A percentile compares a stretch with the other conserved stretches of the same genome.
These are phyloP conservation scores for Coniochaeta sp. DNA, from an alignment of 2,329 filamentous ascomycete genomes.

Conservation along the genomic window DNA sequence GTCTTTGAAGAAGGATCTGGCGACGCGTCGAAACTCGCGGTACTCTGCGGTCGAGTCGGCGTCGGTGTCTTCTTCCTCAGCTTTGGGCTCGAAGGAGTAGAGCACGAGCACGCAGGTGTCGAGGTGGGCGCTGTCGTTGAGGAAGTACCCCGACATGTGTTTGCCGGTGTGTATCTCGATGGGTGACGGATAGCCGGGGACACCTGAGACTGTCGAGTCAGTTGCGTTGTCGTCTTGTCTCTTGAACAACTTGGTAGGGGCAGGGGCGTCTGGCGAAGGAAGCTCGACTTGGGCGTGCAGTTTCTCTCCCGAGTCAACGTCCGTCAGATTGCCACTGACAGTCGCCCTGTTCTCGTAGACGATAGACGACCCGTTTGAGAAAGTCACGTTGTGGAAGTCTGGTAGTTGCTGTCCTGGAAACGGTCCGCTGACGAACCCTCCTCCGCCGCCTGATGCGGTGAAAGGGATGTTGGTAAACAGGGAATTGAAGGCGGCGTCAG, in stretches of 20 bases:
- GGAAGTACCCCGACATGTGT: slow-evolving; percentile 6
- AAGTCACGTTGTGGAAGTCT: slow-evolving; percentile 2
- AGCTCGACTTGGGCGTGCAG: too few relatives aligned
- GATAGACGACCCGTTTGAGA: slow-evolving; percentile 4
- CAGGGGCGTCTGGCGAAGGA: too few relatives aligned
- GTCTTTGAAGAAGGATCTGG: not conserved
- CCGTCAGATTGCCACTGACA: too few relatives aligned
- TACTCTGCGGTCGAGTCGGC: too few relatives aligned
- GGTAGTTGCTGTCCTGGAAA: not conserved
- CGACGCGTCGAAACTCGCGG: not conserved
- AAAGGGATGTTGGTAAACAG: slow-evolving; percentile 26
- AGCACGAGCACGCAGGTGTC: slow-evolving; percentile 5
- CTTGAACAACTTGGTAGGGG: too few relatives aligned
- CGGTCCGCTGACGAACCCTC: slow-evolving; percentile 11
- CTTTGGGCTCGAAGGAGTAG: too few relatives aligned
- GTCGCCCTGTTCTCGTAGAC: too few relatives aligned
- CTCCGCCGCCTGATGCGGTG: slow-evolving; percentile 26
- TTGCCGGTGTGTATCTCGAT: slow-evolving; percentile 2
- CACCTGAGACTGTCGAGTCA: too few relatives aligned
- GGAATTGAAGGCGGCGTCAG: slow-evolving; percentile 31
- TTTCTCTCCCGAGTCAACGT: too few relatives aligned
- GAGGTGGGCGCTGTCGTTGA: slow-evolving; percentile 3
- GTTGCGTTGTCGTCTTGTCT: too few relatives aligned
- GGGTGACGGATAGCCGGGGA: too few relatives aligned
- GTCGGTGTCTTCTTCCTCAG: too few relatives aligned